Evolutionary conservation across 169 alveolate genomes (phyloP).

Genomic region (Blepharisma undulans): DNA sequence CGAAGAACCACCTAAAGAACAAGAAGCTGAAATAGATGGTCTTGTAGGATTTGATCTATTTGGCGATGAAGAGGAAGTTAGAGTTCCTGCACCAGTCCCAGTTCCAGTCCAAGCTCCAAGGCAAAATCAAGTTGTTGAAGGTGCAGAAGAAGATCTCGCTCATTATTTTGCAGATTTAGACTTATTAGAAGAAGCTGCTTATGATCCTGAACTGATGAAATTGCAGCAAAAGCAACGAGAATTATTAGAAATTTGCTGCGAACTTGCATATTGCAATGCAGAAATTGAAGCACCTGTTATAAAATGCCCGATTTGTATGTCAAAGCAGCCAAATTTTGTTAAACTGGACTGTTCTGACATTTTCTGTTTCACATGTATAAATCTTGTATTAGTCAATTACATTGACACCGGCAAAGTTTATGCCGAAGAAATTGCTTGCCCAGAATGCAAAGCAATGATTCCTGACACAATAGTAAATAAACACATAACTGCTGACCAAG

Average conservation of each 20-base stretch:
- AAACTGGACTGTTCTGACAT: neutral
- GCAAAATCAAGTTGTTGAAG: neutral
- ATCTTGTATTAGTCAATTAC: neutral
- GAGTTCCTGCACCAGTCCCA: neutral
- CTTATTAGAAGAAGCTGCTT: neutral
- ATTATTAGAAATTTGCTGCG: neutral
- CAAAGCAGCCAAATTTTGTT: neutral
- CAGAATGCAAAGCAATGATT: neutral
- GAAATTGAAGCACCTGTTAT: neutral
- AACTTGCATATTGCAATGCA: neutral
- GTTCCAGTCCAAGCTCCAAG: too few species aligned
- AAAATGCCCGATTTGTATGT: neutral
- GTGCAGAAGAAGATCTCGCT: neutral
- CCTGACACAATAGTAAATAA: neutral
- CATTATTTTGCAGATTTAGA: neutral
- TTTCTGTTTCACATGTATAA: neutral
- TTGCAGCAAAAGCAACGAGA: neutral
- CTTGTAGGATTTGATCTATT: neutral
- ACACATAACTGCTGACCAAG: neutral
- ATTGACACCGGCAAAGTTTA: neutral
- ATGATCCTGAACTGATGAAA: neutral
- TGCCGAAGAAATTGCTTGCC: conserved; percentile 6
- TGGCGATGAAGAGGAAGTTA: neutral
- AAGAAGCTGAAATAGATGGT: neutral
- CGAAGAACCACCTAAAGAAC: neutral